These are phyloP conservation scores for Saturnispora gosingensis DNA, from an alignment of 805 yeast species.

Conservation along the genomic window DNA sequence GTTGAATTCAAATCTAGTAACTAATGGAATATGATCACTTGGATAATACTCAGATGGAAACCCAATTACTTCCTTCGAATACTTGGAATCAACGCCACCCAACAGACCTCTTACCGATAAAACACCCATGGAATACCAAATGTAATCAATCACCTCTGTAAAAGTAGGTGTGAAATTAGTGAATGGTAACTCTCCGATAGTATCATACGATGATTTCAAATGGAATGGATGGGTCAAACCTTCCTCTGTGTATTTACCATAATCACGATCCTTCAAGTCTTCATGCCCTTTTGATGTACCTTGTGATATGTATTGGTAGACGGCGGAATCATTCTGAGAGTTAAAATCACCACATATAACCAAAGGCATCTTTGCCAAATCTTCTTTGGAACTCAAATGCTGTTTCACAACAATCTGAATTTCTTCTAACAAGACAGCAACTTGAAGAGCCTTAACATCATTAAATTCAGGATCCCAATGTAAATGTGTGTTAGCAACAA, in stretches of 20 bases:
- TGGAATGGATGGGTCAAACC: slow-evolving; percentile 79
- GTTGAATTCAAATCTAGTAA: slow-evolving; percentile 67
- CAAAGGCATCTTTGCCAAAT: slow-evolving; percentile 48
- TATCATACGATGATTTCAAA: slow-evolving; percentile 75
- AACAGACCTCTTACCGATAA: slow-evolving; percentile 77
- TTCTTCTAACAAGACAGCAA: slow-evolving; percentile 84
- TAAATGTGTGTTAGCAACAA: slow-evolving; percentile 84
- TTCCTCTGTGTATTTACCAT: slow-evolving; percentile 83
- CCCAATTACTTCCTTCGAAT: slow-evolving; percentile 71
- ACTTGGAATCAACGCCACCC: slow-evolving; percentile 75
- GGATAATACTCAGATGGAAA: slow-evolving; percentile 92
- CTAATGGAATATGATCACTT: slow-evolving; percentile 87
- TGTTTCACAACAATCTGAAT: slow-evolving; percentile 54
- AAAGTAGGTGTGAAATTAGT: slow-evolving; percentile 92
- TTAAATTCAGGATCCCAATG: slow-evolving; percentile 98
- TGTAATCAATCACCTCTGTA: slow-evolving; percentile 88
- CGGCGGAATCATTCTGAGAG: slow-evolving; percentile 81
- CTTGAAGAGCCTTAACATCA: slow-evolving; percentile 95
- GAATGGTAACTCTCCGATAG: slow-evolving; percentile 83
- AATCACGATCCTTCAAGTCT: slow-evolving; percentile 79
- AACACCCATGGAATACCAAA: slow-evolving; percentile 85
- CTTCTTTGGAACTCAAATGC: slow-evolving; percentile 25
- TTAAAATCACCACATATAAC: slow-evolving; percentile 94
- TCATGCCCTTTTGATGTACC: slow-evolving; percentile 72
- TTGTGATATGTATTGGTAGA: slow-evolving; percentile 76